A percentile compares a stretch with the other conserved stretches of the same genome.
Evolutionary conservation across 2,329 filamentous ascomycete species (phyloP).

Genomic region (Stagonosporopsis chrysanthemi): DNA sequence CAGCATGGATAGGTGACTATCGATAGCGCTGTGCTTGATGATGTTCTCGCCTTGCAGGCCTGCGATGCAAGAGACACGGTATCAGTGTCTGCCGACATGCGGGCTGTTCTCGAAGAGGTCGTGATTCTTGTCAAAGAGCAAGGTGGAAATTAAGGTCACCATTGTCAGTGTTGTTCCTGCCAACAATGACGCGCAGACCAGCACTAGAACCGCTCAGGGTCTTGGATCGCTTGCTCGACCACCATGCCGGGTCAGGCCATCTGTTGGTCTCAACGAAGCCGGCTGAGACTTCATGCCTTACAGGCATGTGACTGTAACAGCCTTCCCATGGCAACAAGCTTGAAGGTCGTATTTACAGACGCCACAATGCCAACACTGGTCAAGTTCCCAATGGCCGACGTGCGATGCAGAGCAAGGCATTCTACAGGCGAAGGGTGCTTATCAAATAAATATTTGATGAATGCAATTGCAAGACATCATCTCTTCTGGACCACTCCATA

Average conservation of each 20-base stretch:
- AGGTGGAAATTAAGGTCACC: not conserved
- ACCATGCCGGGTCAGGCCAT: constrained; percentile 10
- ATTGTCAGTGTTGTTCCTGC: not conserved
- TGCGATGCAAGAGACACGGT: not conserved
- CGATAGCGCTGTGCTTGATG: not conserved
- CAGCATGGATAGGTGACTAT: constrained; percentile 11
- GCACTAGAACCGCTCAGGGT: constrained; percentile 6
- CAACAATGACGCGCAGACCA: constrained; percentile 3
- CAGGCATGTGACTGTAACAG: constrained; percentile 10
- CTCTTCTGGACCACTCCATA: no score
- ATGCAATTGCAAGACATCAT: no score
- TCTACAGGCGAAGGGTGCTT: no score
- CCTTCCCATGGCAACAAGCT: not conserved
- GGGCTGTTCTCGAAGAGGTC: not conserved
- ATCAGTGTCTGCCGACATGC: not conserved
- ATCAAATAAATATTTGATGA: no score
- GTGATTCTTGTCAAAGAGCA: not conserved
- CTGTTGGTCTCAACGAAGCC: constrained; percentile 8
- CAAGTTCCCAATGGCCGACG: not conserved
- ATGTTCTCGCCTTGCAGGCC: not conserved
- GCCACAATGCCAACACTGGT: not conserved
- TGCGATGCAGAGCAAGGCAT: not conserved
- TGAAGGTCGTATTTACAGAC: not conserved
- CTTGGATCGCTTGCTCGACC: constrained; percentile 8
- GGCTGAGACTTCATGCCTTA: constrained; percentile 1